Evolutionary conservation across 768 basidiomycete genomes (phyloP).

Genomic region (Lentinula sp.): DNA sequence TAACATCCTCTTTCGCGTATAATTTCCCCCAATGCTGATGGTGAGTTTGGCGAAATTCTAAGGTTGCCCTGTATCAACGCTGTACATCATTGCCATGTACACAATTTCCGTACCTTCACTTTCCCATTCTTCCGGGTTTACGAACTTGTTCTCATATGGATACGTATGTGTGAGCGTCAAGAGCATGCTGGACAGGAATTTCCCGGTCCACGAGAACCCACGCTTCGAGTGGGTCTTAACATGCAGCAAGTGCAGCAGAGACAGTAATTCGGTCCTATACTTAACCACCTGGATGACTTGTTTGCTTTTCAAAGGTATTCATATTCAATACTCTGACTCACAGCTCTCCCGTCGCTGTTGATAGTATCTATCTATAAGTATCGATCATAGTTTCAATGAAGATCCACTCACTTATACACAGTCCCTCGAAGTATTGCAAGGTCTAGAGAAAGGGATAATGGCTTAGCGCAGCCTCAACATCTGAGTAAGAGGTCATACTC

Average conservation of each 20-base stretch:
- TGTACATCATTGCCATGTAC: not conserved
- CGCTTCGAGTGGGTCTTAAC: conserved; percentile 73
- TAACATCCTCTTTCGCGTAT: conserved; percentile 63
- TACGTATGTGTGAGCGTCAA: conserved; percentile 77
- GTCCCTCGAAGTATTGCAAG: conserved; percentile 72
- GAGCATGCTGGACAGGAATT: conserved; percentile 65
- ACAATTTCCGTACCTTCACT: conserved; percentile 48
- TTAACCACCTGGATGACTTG: conserved; percentile 44
- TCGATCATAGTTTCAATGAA: not conserved
- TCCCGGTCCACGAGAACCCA: conserved; percentile 77
- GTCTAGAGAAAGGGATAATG: conserved; percentile 33
- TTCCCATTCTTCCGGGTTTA: conserved; percentile 72
- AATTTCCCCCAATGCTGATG: conserved; percentile 78
- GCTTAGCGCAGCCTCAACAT: conserved; percentile 3
- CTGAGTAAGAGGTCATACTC: conserved; percentile 42
- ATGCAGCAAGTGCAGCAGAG: conserved; percentile 57
- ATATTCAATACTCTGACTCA: conserved; percentile 22
- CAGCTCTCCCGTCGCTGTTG: conserved; percentile 53
- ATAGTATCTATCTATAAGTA: conserved; percentile 1
- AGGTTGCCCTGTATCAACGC: not conserved
- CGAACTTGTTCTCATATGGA: conserved; percentile 74
- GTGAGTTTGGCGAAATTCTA: conserved; percentile 67
- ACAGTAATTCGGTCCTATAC: conserved; percentile 56
- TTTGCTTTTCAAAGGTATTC: not conserved
- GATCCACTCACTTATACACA: conserved; percentile 60